Conservation (phyloP, 192 early-diverging fungal species). For the Backusella westeae region DNA sequence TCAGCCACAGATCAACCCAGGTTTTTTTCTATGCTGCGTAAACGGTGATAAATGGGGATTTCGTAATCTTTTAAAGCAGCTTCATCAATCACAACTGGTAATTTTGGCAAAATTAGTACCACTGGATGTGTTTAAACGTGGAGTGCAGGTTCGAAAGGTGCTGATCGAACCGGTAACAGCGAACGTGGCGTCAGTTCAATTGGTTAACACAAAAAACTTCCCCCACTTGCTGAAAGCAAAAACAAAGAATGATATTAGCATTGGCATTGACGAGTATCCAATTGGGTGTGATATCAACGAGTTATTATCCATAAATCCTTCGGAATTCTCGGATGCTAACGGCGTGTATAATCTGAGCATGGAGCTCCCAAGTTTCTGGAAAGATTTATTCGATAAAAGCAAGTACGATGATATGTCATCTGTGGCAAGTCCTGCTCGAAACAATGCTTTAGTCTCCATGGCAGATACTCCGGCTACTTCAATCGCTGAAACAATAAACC, state of each 20-base stretch:
- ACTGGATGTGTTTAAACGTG: not conserved
- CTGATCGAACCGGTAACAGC: not conserved
- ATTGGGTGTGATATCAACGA: not conserved
- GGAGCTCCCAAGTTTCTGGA: not conserved
- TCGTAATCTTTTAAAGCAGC: not conserved
- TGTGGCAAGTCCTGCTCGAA: not conserved
- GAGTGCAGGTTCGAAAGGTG: not conserved
- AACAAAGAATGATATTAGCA: not conserved
- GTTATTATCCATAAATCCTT: too few relatives aligned
- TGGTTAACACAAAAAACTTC: not conserved
- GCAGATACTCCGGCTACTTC: not conserved
- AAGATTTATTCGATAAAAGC: not conserved
- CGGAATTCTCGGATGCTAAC: too few relatives aligned
- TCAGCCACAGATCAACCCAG: not conserved
- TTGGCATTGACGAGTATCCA: not conserved
- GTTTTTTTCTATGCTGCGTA: not conserved
- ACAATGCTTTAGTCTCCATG: not conserved
- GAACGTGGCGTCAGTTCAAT: not conserved
- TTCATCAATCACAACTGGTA: not conserved
- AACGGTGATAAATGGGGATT: not conserved
- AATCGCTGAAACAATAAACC: not conserved
- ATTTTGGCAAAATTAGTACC: not conserved
- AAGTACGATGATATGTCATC: not conserved
- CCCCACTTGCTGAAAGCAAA: not conserved
- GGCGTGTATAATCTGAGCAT: not conserved